Evolutionary conservation across 768 basidiomycete genomes (phyloP), one percentile per base, ranked within the genome.

Genomic region (Hericium erinaceus): DNA sequence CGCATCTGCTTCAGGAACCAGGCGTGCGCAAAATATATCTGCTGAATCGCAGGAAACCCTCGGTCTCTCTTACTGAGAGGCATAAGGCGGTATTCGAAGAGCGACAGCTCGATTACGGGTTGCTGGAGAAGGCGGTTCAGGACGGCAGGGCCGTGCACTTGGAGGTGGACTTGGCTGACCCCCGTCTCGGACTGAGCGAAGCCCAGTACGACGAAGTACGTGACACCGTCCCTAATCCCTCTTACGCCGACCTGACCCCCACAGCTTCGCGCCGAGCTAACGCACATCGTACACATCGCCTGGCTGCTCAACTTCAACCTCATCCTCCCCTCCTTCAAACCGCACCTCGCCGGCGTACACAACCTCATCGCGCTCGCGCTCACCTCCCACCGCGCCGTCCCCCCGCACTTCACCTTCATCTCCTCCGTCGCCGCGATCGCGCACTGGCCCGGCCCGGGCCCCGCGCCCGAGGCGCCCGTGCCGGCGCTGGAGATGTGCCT

Each of bases 281-380:
- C 64, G 5, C 60, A 60, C 28, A 57, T 66, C 52, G 52, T 66
- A 7, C 65, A 66, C 41, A 66, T 61, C 8, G 49, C 61, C 6
- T 62, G 61, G 61, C 16, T 38, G 7, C 48, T 62, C 13, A 60
- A 62, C 39, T 62, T 63, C 51, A 61, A 61, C 51, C 18, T 52
- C 38, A 39, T 44, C 11, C 57, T 62, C 44, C 56, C 28, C 13
- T 58, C 58, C 15, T 61, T 61, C 46, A 57, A 61, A 26, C 38
- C 26, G 8, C 55, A 62, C 46, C 50, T 62, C 26, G 39, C 37
- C 10, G 61, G 61, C 49, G 39, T 60, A 6, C 56, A 60, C 13
- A 54, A 62, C 39, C 53, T 62, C n/a, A 39, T 62, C 13, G 56
- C 61, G 16, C 53, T 62, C 20, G 55, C 60, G 4, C 52, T 62